Base-by-base conservation (phyloP, 148 eudicot genomes). In the Persicaria tinctoria region DNA sequence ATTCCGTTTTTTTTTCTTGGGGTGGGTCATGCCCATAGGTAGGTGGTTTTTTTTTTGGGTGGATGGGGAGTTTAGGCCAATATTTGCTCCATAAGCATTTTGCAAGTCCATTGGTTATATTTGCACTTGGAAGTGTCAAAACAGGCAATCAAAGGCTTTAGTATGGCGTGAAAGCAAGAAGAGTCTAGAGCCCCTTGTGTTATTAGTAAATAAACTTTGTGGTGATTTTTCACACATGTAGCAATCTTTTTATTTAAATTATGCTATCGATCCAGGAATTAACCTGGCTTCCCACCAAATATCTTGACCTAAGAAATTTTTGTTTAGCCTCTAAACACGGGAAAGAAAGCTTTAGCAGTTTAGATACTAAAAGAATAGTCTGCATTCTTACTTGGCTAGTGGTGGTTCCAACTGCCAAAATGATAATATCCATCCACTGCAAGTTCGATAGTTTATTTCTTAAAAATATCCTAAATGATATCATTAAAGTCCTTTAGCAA, bases 401-500 rank as follows among this genome's bases (percentile, higher is more conserved):
- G 49, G 99, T 95, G 63, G 99, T 95, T 71, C 99, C 99, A 73
- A 95, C 78, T 77, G 97, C 97, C 87, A 95, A 79, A 70, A 95
- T 80, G 72, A 92, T 69, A 74, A 95, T 83, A 45, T 92, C 99
- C 94, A 92, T 86, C 99, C 99, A 95, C 83, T 92, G 99, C 90
- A 95, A 82, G 81, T 87, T 90, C 69, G 99, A 86, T 23, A 95
- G 88, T 85, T 87, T 92, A 87, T 83, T 90, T 85, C 82, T 85
- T 80, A 95, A 80, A 79, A 95, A 95, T 79, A 95, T 79, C 90
- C 99, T 89, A 76, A n/a, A 78, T 46, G 55, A 68, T 75, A 53
- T 4, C 57, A 70, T 63, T 63, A 66, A 38, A 66, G 47, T 66
- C 70, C 70, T 66, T 66, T 14, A 66, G 70, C 47, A 66, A 66